Percentiles rank a stretch among this genome's conserved stretches.
These are phyloP conservation scores for Penicillium sp. DNA, from an alignment of 2,329 filamentous ascomycete genomes.

Conservation along the genomic window DNA sequence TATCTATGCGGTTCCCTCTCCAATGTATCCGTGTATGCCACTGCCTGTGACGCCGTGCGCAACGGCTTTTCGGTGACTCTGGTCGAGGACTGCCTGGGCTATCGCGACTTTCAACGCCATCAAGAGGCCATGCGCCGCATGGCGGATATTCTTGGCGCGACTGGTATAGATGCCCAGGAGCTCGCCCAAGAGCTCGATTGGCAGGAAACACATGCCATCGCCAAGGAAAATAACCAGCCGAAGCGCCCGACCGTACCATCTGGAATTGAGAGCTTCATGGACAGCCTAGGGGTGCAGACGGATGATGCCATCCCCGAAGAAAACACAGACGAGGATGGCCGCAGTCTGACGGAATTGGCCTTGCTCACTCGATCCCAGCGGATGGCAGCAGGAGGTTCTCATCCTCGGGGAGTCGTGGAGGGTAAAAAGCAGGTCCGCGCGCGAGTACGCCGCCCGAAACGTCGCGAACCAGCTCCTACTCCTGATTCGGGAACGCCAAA, in stretches of 20 bases:
- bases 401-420: constrained; percentile 12
- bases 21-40: constrained; percentile 89
- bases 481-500: background rate
- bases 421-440: constrained; percentile 29
- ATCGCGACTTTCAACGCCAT: constrained; percentile 71
- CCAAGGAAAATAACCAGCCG: constrained; percentile 22
- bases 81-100: constrained; percentile 87
- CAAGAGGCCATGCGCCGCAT: constrained; percentile 72
- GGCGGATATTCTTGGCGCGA: constrained; percentile 74
- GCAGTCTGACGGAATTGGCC: constrained; percentile 23
- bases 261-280: constrained; percentile 42
- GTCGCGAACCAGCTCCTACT: constrained; percentile 22
- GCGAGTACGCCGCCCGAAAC: constrained; percentile 33
- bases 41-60: constrained; percentile 84
- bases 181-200: constrained; percentile 57
- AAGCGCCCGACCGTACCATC: constrained; percentile 26
- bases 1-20: constrained; percentile 86
- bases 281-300: constrained; percentile 36
- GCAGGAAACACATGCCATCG: constrained; percentile 46
- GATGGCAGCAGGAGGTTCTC: constrained; percentile 6
- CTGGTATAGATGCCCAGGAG: constrained; percentile 63
- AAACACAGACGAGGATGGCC: constrained; percentile 8
- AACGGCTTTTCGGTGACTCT: constrained; percentile 88
- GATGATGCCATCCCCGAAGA: constrained; percentile 13
- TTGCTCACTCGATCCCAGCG: constrained; percentile 17